phyloP scores from a whole-genome alignment of 306 rosid genomes.

The Herpetospermum pedunculosum region DNA sequence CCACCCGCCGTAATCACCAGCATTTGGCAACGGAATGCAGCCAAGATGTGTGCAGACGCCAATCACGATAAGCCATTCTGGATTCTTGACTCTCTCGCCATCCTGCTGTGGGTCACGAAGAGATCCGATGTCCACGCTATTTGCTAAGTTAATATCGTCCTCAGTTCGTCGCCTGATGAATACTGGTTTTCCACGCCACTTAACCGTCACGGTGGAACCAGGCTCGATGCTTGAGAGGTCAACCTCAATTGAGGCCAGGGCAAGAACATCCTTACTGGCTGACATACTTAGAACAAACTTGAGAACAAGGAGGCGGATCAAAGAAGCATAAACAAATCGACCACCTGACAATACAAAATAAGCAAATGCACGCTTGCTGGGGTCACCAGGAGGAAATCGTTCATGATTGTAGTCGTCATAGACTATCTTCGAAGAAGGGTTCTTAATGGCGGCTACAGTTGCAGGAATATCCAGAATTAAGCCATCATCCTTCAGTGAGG shows the following conservation, averaged over 20 bases:
- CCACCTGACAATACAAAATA: slow-evolving; percentile 80
- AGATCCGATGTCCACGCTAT: slow-evolving; percentile 56
- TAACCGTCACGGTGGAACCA: slow-evolving; percentile 70
- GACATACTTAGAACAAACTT: slow-evolving; percentile 85
- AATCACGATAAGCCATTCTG: slow-evolving; percentile 76
- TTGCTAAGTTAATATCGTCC: slow-evolving; percentile 62
- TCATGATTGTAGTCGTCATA: slow-evolving; percentile 69
- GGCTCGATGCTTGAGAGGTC: slow-evolving; percentile 80
- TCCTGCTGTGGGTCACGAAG: slow-evolving; percentile 76
- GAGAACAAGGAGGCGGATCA: slow-evolving; percentile 67
- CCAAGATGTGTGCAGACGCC: slow-evolving; percentile 88
- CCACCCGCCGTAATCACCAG: slow-evolving; percentile 88
- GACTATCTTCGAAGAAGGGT: slow-evolving; percentile 63
- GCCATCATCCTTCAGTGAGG: slow-evolving; percentile 31
- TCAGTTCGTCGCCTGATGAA: slow-evolving; percentile 82
- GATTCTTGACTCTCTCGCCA: slow-evolving; percentile 61
- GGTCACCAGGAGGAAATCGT: slow-evolving; percentile 73
- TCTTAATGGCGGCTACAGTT: slow-evolving; percentile 53
- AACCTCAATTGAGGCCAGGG: slow-evolving; percentile 75
- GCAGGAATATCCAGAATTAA: slow-evolving; percentile 43
- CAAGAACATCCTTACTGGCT: slow-evolving; percentile 89
- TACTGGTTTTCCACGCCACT: slow-evolving; percentile 90
- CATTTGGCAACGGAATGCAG: slow-evolving; percentile 86
- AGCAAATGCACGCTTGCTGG: slow-evolving; percentile 88
- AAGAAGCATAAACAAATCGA: slow-evolving; percentile 67